phyloP scores from a whole-genome alignment of 192 early-diverging fungal genomes.

The Coemansia sp. region DNA sequence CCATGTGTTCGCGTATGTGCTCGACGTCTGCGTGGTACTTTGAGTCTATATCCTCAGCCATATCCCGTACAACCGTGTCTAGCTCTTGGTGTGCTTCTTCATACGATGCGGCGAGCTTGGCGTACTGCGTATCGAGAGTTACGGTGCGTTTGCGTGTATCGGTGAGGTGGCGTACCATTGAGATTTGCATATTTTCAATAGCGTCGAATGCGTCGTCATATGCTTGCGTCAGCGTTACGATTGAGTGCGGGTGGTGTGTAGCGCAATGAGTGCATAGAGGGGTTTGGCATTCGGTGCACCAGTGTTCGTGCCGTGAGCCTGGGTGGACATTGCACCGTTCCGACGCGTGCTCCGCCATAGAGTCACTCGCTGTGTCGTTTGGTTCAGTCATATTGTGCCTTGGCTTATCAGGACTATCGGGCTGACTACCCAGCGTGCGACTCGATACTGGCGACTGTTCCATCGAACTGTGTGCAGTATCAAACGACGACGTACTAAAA shows the following conservation, averaged over 20 bases:
- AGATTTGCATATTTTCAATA: slow-evolving; percentile 32
- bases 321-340: slow-evolving; percentile 51
- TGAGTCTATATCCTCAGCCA: neutral
- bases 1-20: neutral
- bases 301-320: slow-evolving; percentile 38
- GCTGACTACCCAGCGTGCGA: neutral
- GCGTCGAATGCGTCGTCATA: slow-evolving; percentile 53
- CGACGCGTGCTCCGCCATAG: too few species aligned
- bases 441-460: neutral
- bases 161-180: slow-evolving; percentile 22
- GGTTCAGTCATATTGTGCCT: too few species aligned
- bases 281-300: slow-evolving; percentile 37
- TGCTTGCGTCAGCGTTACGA: slow-evolving; percentile 28
- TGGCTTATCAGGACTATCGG: neutral
- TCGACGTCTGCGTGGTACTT: neutral
- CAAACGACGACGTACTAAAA: slow-evolving; percentile 1
- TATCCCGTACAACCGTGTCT: neutral
- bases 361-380: too few species aligned
- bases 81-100: slow-evolving; percentile 15
- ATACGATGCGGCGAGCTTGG: slow-evolving; percentile 5
- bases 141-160: slow-evolving; percentile 40
- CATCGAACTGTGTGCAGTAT: neutral
- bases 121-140: slow-evolving; percentile 9
- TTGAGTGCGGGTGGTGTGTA: slow-evolving; percentile 22
- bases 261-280: slow-evolving; percentile 40